Evolutionary conservation across 768 basidiomycete species (phyloP).

Genomic region (Erythrobasidium yunnanense): DNA sequence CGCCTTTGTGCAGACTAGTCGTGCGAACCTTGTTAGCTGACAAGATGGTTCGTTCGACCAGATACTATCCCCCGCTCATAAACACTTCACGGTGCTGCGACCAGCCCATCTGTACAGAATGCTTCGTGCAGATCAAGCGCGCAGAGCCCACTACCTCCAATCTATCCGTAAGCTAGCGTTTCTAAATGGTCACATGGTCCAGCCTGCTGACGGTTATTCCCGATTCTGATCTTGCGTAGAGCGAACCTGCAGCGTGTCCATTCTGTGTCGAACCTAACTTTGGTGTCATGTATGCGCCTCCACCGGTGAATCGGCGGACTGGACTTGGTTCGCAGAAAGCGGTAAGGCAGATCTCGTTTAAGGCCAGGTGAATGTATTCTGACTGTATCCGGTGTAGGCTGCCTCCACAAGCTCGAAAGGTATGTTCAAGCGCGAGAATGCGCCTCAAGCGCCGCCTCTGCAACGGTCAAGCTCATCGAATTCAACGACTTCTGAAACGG

Average conservation of each 20-base stretch:
- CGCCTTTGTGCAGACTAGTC: too few relatives aligned
- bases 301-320: conserved; percentile 6
- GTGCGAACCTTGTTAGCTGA: too few relatives aligned
- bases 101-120: conserved; percentile 97
- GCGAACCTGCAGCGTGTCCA: conserved; percentile 92
- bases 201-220: neutral
- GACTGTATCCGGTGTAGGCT: too few relatives aligned
- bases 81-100: conserved; percentile 96
- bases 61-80: conserved; percentile 94
- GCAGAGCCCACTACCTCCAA: conserved; percentile 88
- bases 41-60: conserved; percentile 40
- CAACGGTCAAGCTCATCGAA: neutral
- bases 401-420: too few relatives aligned
- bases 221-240: conserved; percentile 40
- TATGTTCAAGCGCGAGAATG: neutral
- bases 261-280: conserved; percentile 98
- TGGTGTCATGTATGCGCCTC: conserved; percentile 62
- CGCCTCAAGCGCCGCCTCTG: neutral
- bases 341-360: neutral
- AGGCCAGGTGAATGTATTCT: too few relatives aligned
- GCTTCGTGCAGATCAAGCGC: conserved; percentile 97
- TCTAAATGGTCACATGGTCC: neutral
- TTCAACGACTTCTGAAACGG: conserved; percentile 13
- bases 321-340: conserved; percentile 3
- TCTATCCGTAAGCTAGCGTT: conserved; percentile 50